Evolutionary conservation across 345 rosid genomes (phyloP).

Genomic region (Aquilaria malaccensis): DNA sequence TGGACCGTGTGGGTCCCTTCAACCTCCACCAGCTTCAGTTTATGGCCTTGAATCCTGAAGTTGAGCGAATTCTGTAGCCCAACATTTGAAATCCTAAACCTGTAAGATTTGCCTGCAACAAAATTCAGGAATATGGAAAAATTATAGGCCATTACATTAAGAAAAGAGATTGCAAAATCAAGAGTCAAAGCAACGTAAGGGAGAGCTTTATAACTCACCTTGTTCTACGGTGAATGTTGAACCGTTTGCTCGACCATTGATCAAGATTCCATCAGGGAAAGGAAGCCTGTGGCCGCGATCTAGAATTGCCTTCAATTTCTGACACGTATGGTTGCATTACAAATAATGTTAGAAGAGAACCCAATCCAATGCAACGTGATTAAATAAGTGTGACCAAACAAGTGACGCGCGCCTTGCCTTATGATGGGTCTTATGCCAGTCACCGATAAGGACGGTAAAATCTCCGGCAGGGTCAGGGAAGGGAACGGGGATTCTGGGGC

Average conservation of each 20-base stretch:
- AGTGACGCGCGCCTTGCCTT: conserved; percentile 30
- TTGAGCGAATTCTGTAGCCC: conserved; percentile 66
- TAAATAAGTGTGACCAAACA: background rate
- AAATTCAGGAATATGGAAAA: background rate
- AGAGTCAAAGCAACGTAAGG: background rate
- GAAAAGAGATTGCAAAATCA: background rate
- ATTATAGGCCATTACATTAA: no score
- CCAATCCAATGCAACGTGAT: background rate
- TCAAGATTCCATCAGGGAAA: conserved; percentile 55
- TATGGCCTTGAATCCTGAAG: conserved; percentile 66
- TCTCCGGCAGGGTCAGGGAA: conserved; percentile 76
- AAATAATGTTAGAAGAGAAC: background rate
- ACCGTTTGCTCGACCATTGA: conserved; percentile 67
- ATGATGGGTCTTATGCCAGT: conserved; percentile 70
- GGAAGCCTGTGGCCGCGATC: conserved; percentile 65
- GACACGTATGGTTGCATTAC: background rate
- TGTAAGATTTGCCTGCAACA: conserved; percentile 58
- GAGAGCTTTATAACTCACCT: conserved; percentile 26
- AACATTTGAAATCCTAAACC: conserved; percentile 84
- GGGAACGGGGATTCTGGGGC: conserved; percentile 84
- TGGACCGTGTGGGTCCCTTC: conserved; percentile 92
- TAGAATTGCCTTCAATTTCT: conserved; percentile 48
- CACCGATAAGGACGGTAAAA: conserved; percentile 73
- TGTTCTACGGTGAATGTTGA: conserved; percentile 50
- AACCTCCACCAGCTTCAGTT: conserved; percentile 75